phyloP scores from a whole-genome alignment of 1,139 yeast genomes.

The Yamadazyma aaseri region DNA sequence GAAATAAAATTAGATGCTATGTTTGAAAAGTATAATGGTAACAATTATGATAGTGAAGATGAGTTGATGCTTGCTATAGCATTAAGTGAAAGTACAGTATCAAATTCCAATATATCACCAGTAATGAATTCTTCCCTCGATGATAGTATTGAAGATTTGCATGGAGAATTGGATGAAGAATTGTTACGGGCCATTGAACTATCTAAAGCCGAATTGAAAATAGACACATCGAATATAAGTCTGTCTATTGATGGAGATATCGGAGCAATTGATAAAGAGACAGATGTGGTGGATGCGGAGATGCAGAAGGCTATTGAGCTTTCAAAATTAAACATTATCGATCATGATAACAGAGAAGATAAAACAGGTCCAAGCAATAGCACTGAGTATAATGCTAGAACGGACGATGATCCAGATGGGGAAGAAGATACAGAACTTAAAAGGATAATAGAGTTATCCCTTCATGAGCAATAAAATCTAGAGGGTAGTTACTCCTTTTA shows the following conservation, averaged over 20 bases:
- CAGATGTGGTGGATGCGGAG: neutral
- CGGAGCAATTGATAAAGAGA: no score
- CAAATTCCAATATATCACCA: constrained; percentile 1
- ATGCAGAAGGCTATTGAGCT: neutral
- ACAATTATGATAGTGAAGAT: constrained; percentile 34
- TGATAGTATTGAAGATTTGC: neutral
- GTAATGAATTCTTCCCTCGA: neutral
- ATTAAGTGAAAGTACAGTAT: constrained; percentile 39
- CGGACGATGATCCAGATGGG: neutral
- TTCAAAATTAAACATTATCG: no score
- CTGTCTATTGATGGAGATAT: no score
- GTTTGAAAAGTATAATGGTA: constrained; percentile 48
- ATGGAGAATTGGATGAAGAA: constrained; percentile 6
- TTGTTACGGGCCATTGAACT: constrained; percentile 25
- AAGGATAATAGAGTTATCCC: constrained; percentile 16
- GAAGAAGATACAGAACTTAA: constrained; percentile 20
- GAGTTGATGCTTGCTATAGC: constrained; percentile 55
- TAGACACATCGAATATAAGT: no score
- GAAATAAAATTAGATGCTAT: constrained; percentile 22
- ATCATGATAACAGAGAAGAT: neutral
- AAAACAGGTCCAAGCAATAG: neutral
- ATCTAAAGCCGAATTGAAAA: constrained; percentile 14
- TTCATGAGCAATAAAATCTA: constrained; percentile 17
- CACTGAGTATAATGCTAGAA: neutral
- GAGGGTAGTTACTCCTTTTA: no score